Conservation (phyloP, 2,329 filamentous ascomycete species). For the Tolypocladium capitatum region DNA sequence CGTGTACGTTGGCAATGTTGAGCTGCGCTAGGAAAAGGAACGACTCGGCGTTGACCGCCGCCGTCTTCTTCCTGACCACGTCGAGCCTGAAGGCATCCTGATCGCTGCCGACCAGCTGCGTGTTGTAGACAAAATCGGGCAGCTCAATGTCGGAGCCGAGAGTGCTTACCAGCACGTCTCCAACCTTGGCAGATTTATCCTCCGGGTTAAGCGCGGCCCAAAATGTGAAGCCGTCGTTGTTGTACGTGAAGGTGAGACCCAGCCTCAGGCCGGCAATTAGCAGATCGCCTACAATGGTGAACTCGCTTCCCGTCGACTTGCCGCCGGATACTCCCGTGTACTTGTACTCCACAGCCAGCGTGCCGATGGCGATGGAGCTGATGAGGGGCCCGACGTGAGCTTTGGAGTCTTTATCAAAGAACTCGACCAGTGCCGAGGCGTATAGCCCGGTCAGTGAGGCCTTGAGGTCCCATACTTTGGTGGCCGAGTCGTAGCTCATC, state of each 20-base stretch:
- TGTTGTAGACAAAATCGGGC: conserved; percentile 5
- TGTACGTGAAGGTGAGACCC: conserved; percentile 4
- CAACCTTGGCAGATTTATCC: conserved; percentile 1
- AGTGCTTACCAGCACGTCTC: conserved; percentile 3
- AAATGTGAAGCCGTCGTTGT: background rate
- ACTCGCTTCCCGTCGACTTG: conserved; percentile 1
- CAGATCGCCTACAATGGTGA: conserved; percentile 7
- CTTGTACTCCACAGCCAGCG: conserved; percentile 1
- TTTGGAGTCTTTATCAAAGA: conserved; percentile 3
- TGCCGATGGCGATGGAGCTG: conserved; percentile 5
- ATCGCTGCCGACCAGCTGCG: background rate
- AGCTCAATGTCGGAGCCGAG: conserved; percentile 5
- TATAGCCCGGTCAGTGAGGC: conserved; percentile 3
- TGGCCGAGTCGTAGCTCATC: conserved; percentile 1
- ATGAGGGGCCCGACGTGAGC: conserved; percentile 4
- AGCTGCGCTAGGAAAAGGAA: conserved; percentile 7
- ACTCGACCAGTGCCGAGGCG: conserved; percentile 2
- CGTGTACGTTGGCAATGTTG: conserved; percentile 2
- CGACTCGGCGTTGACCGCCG: background rate
- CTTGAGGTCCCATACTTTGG: conserved; percentile 1
- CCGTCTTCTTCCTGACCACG: background rate
- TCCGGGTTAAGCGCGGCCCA: conserved; percentile 1
- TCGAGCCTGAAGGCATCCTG: conserved; percentile 1
- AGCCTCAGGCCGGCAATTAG: conserved; percentile 4
- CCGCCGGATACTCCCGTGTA: background rate